Evolutionary conservation across 176 grass and related monocot genomes (phyloP), one percentile per base, ranked within the genome.

Genomic region (Saccharum officinarum): DNA sequence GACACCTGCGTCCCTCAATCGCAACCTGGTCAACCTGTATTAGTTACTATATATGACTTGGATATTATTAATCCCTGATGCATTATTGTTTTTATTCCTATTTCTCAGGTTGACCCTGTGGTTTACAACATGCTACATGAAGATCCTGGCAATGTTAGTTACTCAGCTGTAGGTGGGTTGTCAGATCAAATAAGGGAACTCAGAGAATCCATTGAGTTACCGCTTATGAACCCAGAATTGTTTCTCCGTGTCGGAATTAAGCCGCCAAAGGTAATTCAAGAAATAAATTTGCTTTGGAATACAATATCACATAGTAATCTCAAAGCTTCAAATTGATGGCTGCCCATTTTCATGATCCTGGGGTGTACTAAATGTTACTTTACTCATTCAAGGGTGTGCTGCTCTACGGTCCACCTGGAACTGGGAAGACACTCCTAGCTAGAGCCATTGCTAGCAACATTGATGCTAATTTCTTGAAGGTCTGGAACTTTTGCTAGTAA

Each of bases 61-160:
- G n/a, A 79, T 52, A n/a, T 55, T 25, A 81, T 49, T 69, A 36
- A 69, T 52, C 22, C 79, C 39, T 17, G 36, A 39, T 15, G 10
- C 14, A 46, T 10, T 80, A 55, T 55, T 33, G 26, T 52, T 36
- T 52, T 80, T 63, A 65, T 87, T 85, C 28, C 38, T 46, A 71
- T 61, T 84, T 18, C 64, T 65, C 84, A 98, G 97, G 97, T 98
- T 63, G 93, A 95, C 67, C 93, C 97, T 60, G 93, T 95, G 62
- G 97, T 98, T 15, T 94, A 98, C 77, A 98, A 95, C 77, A 98
- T 98, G 97, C 87, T 95, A n/a, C 97, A 95, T 57, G 97, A 98
- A 89, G 93, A 98, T 79, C 97, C 97, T 28, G 97, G 97, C 30
- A 98, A 98, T 76, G 84, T 98, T 57, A 98, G 97, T 87, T 98